These are phyloP conservation scores for Microsporum audouinii DNA, from an alignment of 2,329 filamentous ascomycete species.

Conservation along the genomic window DNA sequence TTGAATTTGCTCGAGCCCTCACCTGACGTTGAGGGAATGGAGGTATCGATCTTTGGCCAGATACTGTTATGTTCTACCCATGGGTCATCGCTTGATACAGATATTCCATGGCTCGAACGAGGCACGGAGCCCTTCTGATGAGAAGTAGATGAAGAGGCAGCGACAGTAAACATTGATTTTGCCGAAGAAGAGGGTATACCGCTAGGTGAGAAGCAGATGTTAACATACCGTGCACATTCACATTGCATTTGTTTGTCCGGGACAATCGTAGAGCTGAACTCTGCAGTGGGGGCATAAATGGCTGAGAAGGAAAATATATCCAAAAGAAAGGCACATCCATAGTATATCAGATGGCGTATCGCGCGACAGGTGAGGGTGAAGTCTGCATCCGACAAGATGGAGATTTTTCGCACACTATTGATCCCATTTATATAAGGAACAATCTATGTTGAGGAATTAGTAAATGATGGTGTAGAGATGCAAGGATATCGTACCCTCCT, in stretches of 20 bases:
- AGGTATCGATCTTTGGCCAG: conserved; percentile 33
- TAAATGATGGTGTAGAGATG: conserved; percentile 10
- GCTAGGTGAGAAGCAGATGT: conserved; percentile 37
- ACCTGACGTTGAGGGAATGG: conserved; percentile 12
- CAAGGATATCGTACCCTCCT: conserved; percentile 30
- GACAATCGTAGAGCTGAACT: conserved; percentile 64
- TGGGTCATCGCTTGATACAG: conserved; percentile 15
- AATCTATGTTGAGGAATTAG: conserved; percentile 39
- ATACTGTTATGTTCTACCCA: conserved; percentile 28
- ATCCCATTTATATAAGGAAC: conserved; percentile 83
- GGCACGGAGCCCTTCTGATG: not conserved
- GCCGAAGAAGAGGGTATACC: conserved; percentile 9
- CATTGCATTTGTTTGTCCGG: conserved; percentile 66
- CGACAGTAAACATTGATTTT: not conserved
- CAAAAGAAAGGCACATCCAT: conserved; percentile 77
- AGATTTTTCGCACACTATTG: conserved; percentile 77
- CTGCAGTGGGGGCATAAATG: conserved; percentile 73
- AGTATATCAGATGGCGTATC: conserved; percentile 81
- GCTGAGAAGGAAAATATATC: conserved; percentile 92
- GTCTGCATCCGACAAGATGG: conserved; percentile 73
- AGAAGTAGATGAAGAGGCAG: not conserved
- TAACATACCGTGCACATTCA: conserved; percentile 80
- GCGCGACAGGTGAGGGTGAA: conserved; percentile 76
- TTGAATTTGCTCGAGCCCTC: conserved; percentile 4
- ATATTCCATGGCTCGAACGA: not conserved